phyloP scores from a whole-genome alignment of 2,329 filamentous ascomycete species.

The Mycogone perniciosa region DNA sequence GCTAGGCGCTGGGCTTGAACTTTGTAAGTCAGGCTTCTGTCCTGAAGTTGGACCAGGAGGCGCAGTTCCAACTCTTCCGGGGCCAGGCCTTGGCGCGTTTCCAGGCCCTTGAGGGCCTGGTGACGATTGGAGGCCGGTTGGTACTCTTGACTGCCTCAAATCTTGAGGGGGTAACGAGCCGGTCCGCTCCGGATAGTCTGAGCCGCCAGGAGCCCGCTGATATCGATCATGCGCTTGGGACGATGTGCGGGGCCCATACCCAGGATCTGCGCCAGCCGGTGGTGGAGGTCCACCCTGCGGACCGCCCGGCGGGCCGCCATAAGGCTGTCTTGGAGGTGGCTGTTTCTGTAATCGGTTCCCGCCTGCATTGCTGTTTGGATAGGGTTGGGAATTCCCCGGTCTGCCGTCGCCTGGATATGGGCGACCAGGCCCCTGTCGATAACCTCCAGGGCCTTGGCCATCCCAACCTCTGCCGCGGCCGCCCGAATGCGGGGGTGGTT shows the following conservation, averaged over 20 bases:
- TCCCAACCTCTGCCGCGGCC: conserved; percentile 43
- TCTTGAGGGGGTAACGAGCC: conserved; percentile 26
- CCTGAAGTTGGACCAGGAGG: conserved; percentile 25
- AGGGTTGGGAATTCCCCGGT: conserved; percentile 23
- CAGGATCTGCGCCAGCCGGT: conserved; percentile 22
- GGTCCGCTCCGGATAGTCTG: conserved; percentile 26
- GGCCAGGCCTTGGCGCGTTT: conserved; percentile 19
- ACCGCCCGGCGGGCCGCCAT: conserved; percentile 7
- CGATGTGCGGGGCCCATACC: conserved; percentile 33
- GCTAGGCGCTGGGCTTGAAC: conserved; percentile 22
- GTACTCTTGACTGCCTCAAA: conserved; percentile 17
- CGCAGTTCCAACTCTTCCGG: conserved; percentile 32
- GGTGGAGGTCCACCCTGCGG: conserved; percentile 12
- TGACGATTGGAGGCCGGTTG: conserved; percentile 15
- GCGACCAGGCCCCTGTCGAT: conserved; percentile 27
- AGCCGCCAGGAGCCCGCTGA: conserved; percentile 25
- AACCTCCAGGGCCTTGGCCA: conserved; percentile 34
- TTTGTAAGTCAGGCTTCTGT: conserved; percentile 12
- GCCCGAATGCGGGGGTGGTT: conserved; percentile 25
- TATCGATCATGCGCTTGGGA: conserved; percentile 24
- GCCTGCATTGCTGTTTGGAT: conserved; percentile 24
- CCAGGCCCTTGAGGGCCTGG: conserved; percentile 4
- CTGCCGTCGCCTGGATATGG: conserved; percentile 19
- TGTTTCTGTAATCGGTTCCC: conserved; percentile 26
- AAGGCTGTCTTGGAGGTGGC: conserved; percentile 15